phyloP scores from a whole-genome alignment of 768 basidiomycete genomes.

The Macrolepiota albuminosa region DNA sequence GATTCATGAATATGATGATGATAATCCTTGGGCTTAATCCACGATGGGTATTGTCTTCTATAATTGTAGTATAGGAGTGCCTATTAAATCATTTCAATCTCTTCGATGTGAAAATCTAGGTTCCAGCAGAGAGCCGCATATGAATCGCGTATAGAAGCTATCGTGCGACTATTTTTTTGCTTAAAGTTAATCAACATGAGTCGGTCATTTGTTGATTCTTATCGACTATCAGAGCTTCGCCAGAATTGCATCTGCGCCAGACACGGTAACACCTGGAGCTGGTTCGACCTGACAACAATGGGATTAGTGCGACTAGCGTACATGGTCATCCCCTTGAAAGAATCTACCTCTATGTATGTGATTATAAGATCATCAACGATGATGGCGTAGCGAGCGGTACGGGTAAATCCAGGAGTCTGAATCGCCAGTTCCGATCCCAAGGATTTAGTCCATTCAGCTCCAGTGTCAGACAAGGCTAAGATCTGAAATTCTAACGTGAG shows the following conservation, averaged over 20 bases:
- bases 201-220: conserved; percentile 17
- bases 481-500: conserved; percentile 37
- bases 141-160: neutral
- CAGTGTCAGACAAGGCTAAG: conserved; percentile 50
- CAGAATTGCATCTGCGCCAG: conserved; percentile 55
- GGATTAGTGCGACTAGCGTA: conserved; percentile 9
- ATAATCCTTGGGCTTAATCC: conserved; percentile 57
- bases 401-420: conserved; percentile 49
- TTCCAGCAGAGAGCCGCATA: neutral
- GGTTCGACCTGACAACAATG: conserved; percentile 39
- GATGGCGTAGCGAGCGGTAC: conserved; percentile 59
- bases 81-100: neutral
- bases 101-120: neutral
- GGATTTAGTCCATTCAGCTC: conserved; percentile 49
- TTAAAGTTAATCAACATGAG: neutral
- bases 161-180: conserved; percentile 3
- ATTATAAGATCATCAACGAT: conserved; percentile 69
- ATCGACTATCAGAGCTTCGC: conserved; percentile 27
- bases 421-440: conserved; percentile 43
- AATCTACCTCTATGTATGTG: conserved; percentile 54
- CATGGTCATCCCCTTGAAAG: neutral
- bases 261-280: conserved; percentile 46
- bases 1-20: conserved; percentile 32
- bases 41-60: neutral
- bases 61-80: neutral